Conservation (phyloP, 306 rosid genomes). For the Rosa persica region DNA sequence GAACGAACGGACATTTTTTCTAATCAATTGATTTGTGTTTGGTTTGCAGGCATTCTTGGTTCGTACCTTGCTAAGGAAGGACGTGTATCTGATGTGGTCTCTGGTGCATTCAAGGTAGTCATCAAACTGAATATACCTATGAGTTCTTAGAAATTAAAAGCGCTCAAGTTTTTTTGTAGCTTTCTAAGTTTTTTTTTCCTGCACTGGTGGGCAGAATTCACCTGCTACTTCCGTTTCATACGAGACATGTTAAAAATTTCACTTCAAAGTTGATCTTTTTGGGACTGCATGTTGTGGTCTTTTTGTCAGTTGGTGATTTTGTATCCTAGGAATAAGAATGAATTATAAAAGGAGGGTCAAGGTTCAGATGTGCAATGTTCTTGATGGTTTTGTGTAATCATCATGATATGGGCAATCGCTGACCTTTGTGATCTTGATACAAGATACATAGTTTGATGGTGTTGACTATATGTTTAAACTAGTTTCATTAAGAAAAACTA, state of each 20-base stretch:
- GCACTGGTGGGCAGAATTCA: background rate
- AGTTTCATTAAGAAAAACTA: too few relatives aligned
- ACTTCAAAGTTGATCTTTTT: background rate
- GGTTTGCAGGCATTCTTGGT: constrained; percentile 71
- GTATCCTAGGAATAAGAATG: background rate
- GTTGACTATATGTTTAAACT: too few relatives aligned
- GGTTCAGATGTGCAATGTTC: background rate
- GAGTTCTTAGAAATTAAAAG: background rate
- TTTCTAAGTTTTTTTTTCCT: background rate
- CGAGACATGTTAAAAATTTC: background rate
- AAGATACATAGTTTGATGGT: too few relatives aligned
- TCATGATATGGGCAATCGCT: too few relatives aligned
- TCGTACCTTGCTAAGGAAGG: constrained; percentile 87
- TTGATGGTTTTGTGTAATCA: too few relatives aligned
- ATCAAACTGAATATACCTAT: constrained; percentile 4
- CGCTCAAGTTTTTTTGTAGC: background rate
- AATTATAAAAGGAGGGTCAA: background rate
- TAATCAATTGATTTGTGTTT: constrained; percentile 17
- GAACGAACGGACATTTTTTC: background rate
- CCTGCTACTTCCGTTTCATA: background rate
- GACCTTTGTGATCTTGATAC: too few relatives aligned
- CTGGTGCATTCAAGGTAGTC: constrained; percentile 86
- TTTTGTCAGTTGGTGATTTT: constrained; percentile 2
- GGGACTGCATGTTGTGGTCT: background rate
- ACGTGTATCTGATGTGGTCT: constrained; percentile 55